Base-by-base conservation (phyloP, 2,329 filamentous ascomycete species). In the Neonectria faginata region DNA sequence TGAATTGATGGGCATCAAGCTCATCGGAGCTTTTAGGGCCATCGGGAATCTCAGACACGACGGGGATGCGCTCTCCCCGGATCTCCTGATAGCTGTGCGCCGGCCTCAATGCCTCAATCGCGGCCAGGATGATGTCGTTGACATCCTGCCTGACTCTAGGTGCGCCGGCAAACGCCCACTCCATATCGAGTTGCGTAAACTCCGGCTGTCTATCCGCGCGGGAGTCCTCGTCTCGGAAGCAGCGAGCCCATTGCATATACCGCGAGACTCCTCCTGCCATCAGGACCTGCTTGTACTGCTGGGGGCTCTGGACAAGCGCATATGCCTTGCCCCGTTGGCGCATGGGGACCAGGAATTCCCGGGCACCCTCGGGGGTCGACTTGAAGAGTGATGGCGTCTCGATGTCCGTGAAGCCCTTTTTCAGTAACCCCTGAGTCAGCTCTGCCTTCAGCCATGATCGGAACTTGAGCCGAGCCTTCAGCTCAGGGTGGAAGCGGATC, bases 231-330 rank as follows among this genome's bases (percentile, higher is more conserved):
- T 99, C 97, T 14, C 96, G 90, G 79, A 97, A 99, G 76, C 96
- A 99, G 68, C 89, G 91, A 2, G 96, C 97, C 80, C 97, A 93
- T 74, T 99, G 96, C 78, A 91, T 97, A 77, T 99, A 99, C 44
- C 86, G 88, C 1, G 85, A 81, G 11, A 97, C 86, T 0, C 95
- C 95, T 65, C 92, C 92, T 0, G 94, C 92, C 94, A 99, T 98
- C 45, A 99, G 86, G 2, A 97, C 92, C 81, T 99, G 96, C 81
- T 99, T 99, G 77, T 98, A 99, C 78, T 99, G 96, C 78, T 99
- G 96, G 0, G 96, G 96, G 69, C 95, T 98, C 77, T 99, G 97
- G 0, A 94, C 94, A 20, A 99, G 83, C 9, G 96, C 96, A 78
- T 98, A 99, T 3, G 93, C 94, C 65, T 89, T 82, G 0, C 93